Base-by-base conservation (phyloP, 1,139 yeast species). In the Pneumocystis carinii region DNA sequence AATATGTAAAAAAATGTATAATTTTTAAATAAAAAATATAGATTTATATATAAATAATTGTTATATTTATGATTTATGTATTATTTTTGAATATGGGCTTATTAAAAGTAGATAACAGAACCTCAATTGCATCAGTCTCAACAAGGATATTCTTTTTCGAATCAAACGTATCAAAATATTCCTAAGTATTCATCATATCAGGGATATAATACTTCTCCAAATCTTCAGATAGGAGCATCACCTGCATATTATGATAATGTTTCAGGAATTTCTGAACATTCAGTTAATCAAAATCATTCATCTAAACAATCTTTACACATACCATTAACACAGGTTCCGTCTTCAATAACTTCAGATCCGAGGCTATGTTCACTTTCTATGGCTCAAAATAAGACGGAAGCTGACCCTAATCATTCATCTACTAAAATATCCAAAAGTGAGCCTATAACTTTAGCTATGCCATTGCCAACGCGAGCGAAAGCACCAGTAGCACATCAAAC, bases 41-140 rank as follows among this genome's bases (percentile, higher is more conserved):
- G 12, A 59, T 65, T 53, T 14, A 10, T 2, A 14, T 3, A 27
- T 32, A 36, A 35, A 24, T 8, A 14, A n/a, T 19, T 6, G 3
- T 48, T 8, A 36, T 12, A 19, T 24, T 41, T 24, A 24, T 19
- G 41, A 35, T 29, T 27, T 37, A 56, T 17, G 66, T 71, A 72
- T 71, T 70, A 74, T 70, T 71, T 66, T 75, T 75, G 72, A 72
- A 74, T 70, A 77, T 75, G 75, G 77, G 77, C 78, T 75, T 75
- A 78, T 78, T 75, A 48, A 32, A 38, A 19, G 35, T 37, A 38
- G 55, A 19, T 60, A 39, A 27, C 63, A 38, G 53, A 61, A 15
- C 36, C 57, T 59, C 63, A 42, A 24, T 35, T 35, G 41, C 24
- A 42, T 32, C 38, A 41, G 10, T 62, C 35, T 58, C 61, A 32